These are phyloP conservation scores for Podosphaera fusca DNA, from an alignment of 2,329 filamentous ascomycete genomes.

Conservation along the genomic window DNA sequence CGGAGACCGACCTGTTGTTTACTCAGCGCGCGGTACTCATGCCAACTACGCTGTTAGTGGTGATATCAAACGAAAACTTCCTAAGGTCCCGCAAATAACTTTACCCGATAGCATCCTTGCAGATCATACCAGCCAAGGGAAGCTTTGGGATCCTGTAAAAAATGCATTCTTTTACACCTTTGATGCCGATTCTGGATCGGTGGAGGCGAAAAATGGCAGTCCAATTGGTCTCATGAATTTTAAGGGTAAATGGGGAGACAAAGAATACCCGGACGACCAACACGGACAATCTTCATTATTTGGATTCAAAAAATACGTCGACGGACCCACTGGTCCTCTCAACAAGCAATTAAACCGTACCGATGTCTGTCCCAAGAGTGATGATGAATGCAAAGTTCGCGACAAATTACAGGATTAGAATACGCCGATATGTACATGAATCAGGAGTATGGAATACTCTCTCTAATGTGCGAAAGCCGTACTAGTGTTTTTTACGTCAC, in stretches of 20 bases:
- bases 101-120: conserved; percentile 28
- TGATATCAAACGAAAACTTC: conserved; percentile 38
- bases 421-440: neutral
- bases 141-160: conserved; percentile 34
- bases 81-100: conserved; percentile 23
- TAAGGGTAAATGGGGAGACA: conserved; percentile 37
- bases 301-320: conserved; percentile 24
- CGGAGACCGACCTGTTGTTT: conserved; percentile 29
- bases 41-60: conserved; percentile 39
- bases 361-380: conserved; percentile 29
- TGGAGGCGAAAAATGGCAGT: conserved; percentile 12
- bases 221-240: conserved; percentile 33
- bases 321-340: conserved; percentile 36
- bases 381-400: conserved; percentile 13
- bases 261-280: conserved; percentile 28
- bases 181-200: conserved; percentile 15
- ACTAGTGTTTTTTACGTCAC: too few relatives aligned
- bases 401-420: conserved; percentile 8
- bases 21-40: conserved; percentile 36
- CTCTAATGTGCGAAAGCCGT: too few relatives aligned
- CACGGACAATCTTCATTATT: conserved; percentile 22
- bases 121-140: conserved; percentile 30
- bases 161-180: conserved; percentile 33
- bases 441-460: neutral
- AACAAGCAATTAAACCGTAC: conserved; percentile 33